Base-by-base conservation (phyloP, 306 rosid species). In the Carpinus fangiana region DNA sequence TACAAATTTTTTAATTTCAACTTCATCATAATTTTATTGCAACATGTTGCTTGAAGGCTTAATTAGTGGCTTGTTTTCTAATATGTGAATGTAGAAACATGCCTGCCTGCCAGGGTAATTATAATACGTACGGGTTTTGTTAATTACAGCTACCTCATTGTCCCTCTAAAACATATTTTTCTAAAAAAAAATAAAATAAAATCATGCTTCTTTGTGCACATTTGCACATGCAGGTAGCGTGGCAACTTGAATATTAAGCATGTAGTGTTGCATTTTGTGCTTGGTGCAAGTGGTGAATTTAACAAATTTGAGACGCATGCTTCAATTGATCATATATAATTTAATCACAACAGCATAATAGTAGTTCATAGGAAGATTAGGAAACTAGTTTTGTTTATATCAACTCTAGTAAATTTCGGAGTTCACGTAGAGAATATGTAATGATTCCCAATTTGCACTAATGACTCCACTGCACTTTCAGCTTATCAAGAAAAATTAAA, bases 221-320 rank as follows among this genome's bases (percentile, higher is more conserved):
- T 73, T 38, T 77, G 68, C 75, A 55, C 69, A 77, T 45, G 67
- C 67, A 76, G 26, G 0, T 23, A 23, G 66, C 67, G 20, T 38
- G 12, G 48, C 65, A 51, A 34, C n/a, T 76, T 76, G 65, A 14
- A 18, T 31, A 51, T 31, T 65, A 76, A 66, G 73, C 70, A 75
- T 61, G 8, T 26, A 11, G 34, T 26, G 17, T 23, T 16, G 28
- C 46, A 68, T 60, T 64, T 62, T 76, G 79, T 62, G 62, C 47
- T 64, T 50, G 48, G 41, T 50, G 73, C 73, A 10, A 64, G 79
- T 47, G 79, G 72, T 12, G 28, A 69, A 70, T 18, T 45, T 9
- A 46, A 13, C n/a, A 71, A 17, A 12, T 1, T 20, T 75, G 79
- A 50, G 34, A 46, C 45, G 26, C 79, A 62, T 16, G 79, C 59